Base-by-base conservation (phyloP, 2,329 filamentous ascomycete species). In the Pezicula rhizophila region DNA sequence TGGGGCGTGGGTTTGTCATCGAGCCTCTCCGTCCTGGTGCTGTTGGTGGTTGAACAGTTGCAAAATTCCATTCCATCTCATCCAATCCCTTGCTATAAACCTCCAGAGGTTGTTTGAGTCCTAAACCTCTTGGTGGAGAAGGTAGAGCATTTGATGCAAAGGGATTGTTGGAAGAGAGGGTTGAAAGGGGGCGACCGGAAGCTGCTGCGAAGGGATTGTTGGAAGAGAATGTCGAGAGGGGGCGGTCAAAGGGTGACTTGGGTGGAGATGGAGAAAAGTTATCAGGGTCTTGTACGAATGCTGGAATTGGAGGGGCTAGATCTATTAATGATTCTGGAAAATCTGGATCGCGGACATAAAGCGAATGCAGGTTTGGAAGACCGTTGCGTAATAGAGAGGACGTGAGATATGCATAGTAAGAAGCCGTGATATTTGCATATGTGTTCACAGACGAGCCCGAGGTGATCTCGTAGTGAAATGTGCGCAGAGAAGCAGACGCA, bases 361-460 rank as follows among this genome's bases (percentile, higher is more conserved):
- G 78, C 18, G 84, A 79, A 33, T 77, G 77, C 8, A 97, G 75
- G 33, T 77, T 79, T 1, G 90, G 89, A 7, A 97, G 76, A 7
- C 81, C 79, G 53, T 85, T 85, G 14, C 82, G 78, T 52, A 93
- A 80, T 28, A 97, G 79, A 0, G 89, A 95, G n/a, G 79, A 79
- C 23, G 89, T 84, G 17, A 97, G 79, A 67, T 96, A 96, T 52
- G 81, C 79, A 67, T 96, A 95, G 70, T 96, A 95, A 15, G 77
- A 77, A 8, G 72, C 67, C 0, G 77, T 77, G 20, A 77, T 70
- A 52, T 68, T 73, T 8, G 74, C 52, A 52, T 80, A 85, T 10
- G 82, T 75, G 18, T 81, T 79, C 0, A 79, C 70, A 4, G 72
- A 66, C 0, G 79, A 69, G 8, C 73, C 72, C 3, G 81, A 76